Evolutionary conservation across 2,329 filamentous ascomycete species (phyloP).

Genomic region (Colletotrichum shisoi): DNA sequence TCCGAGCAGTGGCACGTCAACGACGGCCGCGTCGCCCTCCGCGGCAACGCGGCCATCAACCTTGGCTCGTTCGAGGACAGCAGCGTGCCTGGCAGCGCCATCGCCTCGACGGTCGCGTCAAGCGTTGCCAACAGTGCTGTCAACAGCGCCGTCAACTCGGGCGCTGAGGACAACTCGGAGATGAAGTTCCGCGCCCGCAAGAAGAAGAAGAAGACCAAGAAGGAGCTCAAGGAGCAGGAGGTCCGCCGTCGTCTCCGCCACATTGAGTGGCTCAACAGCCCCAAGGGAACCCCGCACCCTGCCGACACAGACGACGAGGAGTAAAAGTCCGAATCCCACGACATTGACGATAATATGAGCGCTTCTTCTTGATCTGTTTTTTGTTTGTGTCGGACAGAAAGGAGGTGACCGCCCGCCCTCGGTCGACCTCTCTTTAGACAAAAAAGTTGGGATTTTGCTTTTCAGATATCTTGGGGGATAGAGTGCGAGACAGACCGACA

Average conservation of each 20-base stretch:
- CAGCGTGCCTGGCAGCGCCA: constrained; percentile 62
- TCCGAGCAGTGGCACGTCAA: constrained; percentile 96
- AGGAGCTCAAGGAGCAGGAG: constrained; percentile 93
- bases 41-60: constrained; percentile 76
- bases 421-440: constrained; percentile 7
- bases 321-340: constrained; percentile 39
- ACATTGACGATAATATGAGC: constrained; percentile 31
- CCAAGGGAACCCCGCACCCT: constrained; percentile 82
- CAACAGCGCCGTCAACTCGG: constrained; percentile 76
- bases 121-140: constrained; percentile 63
- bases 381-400: constrained; percentile 18
- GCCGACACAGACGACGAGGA: constrained; percentile 80
- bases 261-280: constrained; percentile 82
- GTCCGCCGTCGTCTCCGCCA: constrained; percentile 86
- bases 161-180: constrained; percentile 78
- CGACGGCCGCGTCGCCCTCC: constrained; percentile 85
- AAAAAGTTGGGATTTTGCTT: constrained; percentile 24
- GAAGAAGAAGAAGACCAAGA: constrained; percentile 99
- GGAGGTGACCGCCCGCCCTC: constrained; percentile 6
- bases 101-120: constrained; percentile 66
- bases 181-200: constrained; percentile 90
- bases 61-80: constrained; percentile 88
- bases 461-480: constrained; percentile 17
- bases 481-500: neutral
- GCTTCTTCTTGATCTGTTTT: constrained; percentile 15